These are phyloP conservation scores for Pseudopithomyces maydicus DNA, from an alignment of 2,329 filamentous ascomycete genomes.

Conservation along the genomic window DNA sequence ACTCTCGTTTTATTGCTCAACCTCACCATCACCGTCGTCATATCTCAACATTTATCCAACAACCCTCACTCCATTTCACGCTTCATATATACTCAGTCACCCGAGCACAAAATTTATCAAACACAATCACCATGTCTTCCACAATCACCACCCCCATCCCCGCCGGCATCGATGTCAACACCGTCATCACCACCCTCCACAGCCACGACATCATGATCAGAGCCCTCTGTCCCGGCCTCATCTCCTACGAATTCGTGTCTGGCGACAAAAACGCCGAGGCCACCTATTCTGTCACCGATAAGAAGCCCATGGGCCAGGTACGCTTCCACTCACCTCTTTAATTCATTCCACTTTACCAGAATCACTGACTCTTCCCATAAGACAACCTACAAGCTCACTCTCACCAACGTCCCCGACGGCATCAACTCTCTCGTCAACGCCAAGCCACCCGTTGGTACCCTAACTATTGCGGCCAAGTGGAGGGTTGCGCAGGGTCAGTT, in stretches of 20 bases:
- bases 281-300: constrained; percentile 45
- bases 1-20: background rate
- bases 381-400: constrained; percentile 49
- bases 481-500: constrained; percentile 38
- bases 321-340: background rate
- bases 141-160: constrained; percentile 45
- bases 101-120: background rate
- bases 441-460: constrained; percentile 44
- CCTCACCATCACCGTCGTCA: background rate
- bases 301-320: constrained; percentile 47
- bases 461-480: constrained; percentile 47
- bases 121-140: constrained; percentile 39
- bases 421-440: constrained; percentile 47
- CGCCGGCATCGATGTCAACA: constrained; percentile 23
- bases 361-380: too few species aligned
- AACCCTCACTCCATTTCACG: background rate
- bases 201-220: constrained; percentile 49
- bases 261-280: constrained; percentile 36
- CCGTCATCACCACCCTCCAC: constrained; percentile 44
- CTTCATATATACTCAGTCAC: background rate
- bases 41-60: background rate
- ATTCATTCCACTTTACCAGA: background rate
- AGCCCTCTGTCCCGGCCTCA: constrained; percentile 42
- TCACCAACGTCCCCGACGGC: constrained; percentile 42
- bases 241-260: constrained; percentile 40